These are phyloP conservation scores for Kwoniella sp. DNA, from an alignment of 768 basidiomycete species.

Conservation along the genomic window DNA sequence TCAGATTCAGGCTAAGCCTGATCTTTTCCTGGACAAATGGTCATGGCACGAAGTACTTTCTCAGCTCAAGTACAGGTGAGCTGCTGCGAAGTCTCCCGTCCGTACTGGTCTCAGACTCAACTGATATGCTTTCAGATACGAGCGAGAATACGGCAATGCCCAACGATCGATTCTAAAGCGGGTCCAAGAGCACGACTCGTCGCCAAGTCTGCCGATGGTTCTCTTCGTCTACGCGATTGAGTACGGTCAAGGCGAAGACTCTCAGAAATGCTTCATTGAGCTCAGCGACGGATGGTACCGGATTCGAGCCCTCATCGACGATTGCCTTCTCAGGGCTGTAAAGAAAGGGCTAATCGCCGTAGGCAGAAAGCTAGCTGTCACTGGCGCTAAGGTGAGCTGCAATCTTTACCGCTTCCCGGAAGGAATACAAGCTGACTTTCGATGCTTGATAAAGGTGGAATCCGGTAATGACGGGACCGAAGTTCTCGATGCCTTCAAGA, in stretches of 20 bases:
- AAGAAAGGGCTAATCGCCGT: slow-evolving; percentile 67
- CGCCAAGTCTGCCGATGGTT: slow-evolving; percentile 77
- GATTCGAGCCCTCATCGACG: slow-evolving; percentile 74
- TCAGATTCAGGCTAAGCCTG: slow-evolving; percentile 74
- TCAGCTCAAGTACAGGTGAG: slow-evolving; percentile 83
- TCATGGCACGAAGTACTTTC: slow-evolving; percentile 77
- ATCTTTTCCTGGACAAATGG: slow-evolving; percentile 68
- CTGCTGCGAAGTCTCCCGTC: too few relatives aligned
- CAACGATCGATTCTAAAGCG: slow-evolving; percentile 78
- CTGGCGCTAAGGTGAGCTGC: slow-evolving; percentile 72
- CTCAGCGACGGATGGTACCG: slow-evolving; percentile 98
- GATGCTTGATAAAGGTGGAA: slow-evolving; percentile 62
- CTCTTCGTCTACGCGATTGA: slow-evolving; percentile 76
- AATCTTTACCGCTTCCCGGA: too few relatives aligned
- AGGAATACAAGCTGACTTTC: neutral
- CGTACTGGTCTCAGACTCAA: too few relatives aligned
- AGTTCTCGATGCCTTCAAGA: slow-evolving; percentile 76
- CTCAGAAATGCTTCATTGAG: slow-evolving; percentile 67
- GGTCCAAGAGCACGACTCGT: slow-evolving; percentile 79
- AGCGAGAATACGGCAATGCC: slow-evolving; percentile 77
- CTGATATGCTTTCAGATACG: slow-evolving; percentile 67
- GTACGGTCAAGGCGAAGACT: slow-evolving; percentile 34
- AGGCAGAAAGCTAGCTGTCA: slow-evolving; percentile 80
- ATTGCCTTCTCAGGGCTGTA: slow-evolving; percentile 70
- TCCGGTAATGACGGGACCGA: slow-evolving; percentile 78